Evolutionary conservation across 768 basidiomycete genomes (phyloP).

Genomic region (Cyclocybe aegerita): DNA sequence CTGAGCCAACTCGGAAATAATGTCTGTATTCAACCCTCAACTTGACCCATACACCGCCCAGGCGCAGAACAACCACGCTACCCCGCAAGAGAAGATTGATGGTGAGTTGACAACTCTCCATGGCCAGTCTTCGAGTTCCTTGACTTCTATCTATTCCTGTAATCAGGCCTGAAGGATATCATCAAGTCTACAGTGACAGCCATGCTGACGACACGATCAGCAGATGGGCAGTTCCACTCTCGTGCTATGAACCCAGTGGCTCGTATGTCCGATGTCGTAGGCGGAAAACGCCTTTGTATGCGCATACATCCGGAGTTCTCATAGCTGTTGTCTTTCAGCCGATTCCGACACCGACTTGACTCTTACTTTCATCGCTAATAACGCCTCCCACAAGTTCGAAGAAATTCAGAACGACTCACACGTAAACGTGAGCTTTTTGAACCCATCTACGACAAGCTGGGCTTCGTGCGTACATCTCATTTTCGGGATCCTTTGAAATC

Average conservation of each 20-base stretch:
- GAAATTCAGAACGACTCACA: slow-evolving; percentile 75
- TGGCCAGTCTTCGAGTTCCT: background rate
- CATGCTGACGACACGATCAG: slow-evolving; percentile 76
- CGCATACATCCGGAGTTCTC: background rate
- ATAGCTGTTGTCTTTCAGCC: slow-evolving; percentile 7
- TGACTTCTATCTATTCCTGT: slow-evolving; percentile 1
- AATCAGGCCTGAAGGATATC: slow-evolving; percentile 61
- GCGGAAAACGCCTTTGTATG: background rate
- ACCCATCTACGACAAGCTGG: slow-evolving; percentile 73
- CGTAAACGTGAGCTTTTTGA: slow-evolving; percentile 81
- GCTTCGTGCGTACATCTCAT: slow-evolving; percentile 52
- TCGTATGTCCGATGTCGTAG: slow-evolving; percentile 47
- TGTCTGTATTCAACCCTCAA: slow-evolving; percentile 21
- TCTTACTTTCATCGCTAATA: slow-evolving; percentile 74
- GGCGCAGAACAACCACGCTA: slow-evolving; percentile 56
- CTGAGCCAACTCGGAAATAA: slow-evolving; percentile 6
- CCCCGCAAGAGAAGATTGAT: slow-evolving; percentile 64
- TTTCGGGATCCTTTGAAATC: background rate
- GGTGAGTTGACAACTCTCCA: slow-evolving; percentile 32
- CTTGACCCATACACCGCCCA: slow-evolving; percentile 77
- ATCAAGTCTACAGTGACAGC: slow-evolving; percentile 63
- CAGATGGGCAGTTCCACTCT: slow-evolving; percentile 70
- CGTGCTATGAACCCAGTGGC: slow-evolving; percentile 78
- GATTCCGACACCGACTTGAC: slow-evolving; percentile 46
- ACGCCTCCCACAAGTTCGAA: slow-evolving; percentile 68